Conservation (phyloP, 1,284 basidiomycete genomes). For the Malassezia globosa region DNA sequence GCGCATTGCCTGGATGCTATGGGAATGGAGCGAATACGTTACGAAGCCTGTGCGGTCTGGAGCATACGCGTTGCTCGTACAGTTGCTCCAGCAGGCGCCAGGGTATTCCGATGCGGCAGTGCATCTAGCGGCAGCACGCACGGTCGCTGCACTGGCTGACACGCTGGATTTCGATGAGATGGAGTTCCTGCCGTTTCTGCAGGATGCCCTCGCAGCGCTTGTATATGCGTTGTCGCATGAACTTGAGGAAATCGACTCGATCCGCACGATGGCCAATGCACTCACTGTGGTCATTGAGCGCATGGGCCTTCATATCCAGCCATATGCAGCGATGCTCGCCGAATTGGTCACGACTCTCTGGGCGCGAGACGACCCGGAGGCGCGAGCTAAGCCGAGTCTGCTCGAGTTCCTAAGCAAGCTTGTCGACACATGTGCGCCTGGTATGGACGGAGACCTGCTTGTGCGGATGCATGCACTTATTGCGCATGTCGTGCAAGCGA, state of each 20-base stretch:
- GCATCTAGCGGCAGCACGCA: slow-evolving; percentile 35
- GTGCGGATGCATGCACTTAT: slow-evolving; percentile 32
- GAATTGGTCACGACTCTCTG: slow-evolving; percentile 38
- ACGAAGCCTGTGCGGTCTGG: slow-evolving; percentile 17
- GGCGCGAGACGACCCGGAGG: slow-evolving; percentile 35
- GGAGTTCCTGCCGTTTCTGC: slow-evolving; percentile 32
- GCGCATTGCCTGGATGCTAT: slow-evolving; percentile 35
- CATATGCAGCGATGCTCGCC: slow-evolving; percentile 28
- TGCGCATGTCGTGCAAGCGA: slow-evolving; percentile 32
- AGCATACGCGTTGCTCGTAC: slow-evolving; percentile 34
- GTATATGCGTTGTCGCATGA: slow-evolving; percentile 29
- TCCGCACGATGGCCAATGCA: slow-evolving; percentile 37
- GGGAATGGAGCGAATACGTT: slow-evolving; percentile 42
- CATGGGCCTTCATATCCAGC: slow-evolving; percentile 32
- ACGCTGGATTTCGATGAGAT: slow-evolving; percentile 41
- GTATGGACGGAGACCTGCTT: slow-evolving; percentile 19
- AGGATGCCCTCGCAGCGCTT: slow-evolving; percentile 28
- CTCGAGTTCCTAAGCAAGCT: slow-evolving; percentile 40
- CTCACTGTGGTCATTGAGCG: slow-evolving; percentile 41
- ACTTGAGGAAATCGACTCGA: slow-evolving; percentile 36
- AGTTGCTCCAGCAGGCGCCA: slow-evolving; percentile 24
- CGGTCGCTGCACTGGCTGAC: slow-evolving; percentile 35
- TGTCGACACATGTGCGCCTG: slow-evolving; percentile 30
- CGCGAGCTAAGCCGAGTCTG: slow-evolving; percentile 34
- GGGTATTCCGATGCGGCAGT: slow-evolving; percentile 37